Conservation (phyloP, 352 stramenopile species). For the Hyaloperonospora brassicae region DNA sequence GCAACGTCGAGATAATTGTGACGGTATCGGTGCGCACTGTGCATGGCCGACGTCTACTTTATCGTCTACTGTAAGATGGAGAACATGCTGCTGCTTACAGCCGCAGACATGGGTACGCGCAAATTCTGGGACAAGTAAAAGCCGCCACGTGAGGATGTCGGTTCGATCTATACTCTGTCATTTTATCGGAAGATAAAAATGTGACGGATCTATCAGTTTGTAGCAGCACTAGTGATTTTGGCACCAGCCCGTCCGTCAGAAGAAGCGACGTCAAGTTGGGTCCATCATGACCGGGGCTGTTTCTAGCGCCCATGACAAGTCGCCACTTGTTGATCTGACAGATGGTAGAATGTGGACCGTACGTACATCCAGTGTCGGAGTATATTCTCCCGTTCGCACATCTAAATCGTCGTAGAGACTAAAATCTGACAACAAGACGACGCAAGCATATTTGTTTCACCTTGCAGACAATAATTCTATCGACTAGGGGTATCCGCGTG, state of each 20-base stretch:
- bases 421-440: too few species aligned
- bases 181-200: slow-evolving; percentile 42
- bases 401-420: too few species aligned
- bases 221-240: slow-evolving; percentile 27
- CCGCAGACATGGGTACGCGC: not conserved
- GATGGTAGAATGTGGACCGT: slow-evolving; percentile 17
- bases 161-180: slow-evolving; percentile 8
- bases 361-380: slow-evolving; percentile 21
- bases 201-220: slow-evolving; percentile 14
- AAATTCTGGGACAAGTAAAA: slow-evolving; percentile 1
- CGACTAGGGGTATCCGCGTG: too few species aligned
- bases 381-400: too few species aligned
- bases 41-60: too few species aligned
- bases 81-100: not conserved
- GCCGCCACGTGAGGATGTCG: not conserved
- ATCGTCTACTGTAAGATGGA: too few species aligned
- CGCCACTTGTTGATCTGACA: slow-evolving; percentile 8
- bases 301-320: slow-evolving; percentile 9
- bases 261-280: slow-evolving; percentile 10
- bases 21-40: too few species aligned
- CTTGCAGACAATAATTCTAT: too few species aligned
- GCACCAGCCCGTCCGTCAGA: not conserved
- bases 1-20: too few species aligned
- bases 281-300: slow-evolving; percentile 22
- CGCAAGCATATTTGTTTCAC: too few species aligned